These are phyloP conservation scores for Podila epigama DNA, from an alignment of 192 early-diverging fungal species.

Conservation along the genomic window DNA sequence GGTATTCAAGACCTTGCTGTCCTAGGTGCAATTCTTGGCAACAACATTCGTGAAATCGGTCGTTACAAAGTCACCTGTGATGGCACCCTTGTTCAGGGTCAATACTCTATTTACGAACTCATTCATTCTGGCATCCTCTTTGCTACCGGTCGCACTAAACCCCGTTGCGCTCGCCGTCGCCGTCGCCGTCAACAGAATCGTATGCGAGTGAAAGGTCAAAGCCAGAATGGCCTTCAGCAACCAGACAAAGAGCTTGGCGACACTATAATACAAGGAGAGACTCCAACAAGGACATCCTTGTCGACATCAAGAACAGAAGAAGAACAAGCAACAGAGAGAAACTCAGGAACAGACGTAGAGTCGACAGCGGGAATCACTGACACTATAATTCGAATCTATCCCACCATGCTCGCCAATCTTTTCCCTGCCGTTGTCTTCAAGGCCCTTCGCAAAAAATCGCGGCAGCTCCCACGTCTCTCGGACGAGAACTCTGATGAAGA, in stretches of 20 bases:
- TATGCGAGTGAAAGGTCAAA: not conserved
- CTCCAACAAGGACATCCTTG: not conserved
- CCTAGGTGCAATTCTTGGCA: slow-evolving; percentile 40
- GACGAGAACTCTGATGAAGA: slow-evolving; percentile 25
- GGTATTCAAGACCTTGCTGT: slow-evolving; percentile 32
- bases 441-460: slow-evolving; percentile 19
- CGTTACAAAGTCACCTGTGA: slow-evolving; percentile 42
- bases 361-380: not conserved
- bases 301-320: no score
- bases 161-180: not conserved
- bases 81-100: slow-evolving; percentile 14
- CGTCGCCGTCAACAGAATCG: not conserved
- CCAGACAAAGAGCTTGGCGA: no score
- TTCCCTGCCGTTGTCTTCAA: slow-evolving; percentile 42
- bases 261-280: not conserved
- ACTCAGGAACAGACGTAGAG: no score
- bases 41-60: slow-evolving; percentile 43
- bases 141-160: slow-evolving; percentile 14
- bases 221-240: not conserved
- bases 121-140: slow-evolving; percentile 30
- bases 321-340: no score
- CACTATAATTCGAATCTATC: slow-evolving; percentile 14
- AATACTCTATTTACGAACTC: slow-evolving; percentile 36
- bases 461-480: slow-evolving; percentile 24
- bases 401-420: slow-evolving; percentile 25